phyloP scores from a whole-genome alignment of 2,329 filamentous ascomycete genomes.

The Alternaria brassicicola region DNA sequence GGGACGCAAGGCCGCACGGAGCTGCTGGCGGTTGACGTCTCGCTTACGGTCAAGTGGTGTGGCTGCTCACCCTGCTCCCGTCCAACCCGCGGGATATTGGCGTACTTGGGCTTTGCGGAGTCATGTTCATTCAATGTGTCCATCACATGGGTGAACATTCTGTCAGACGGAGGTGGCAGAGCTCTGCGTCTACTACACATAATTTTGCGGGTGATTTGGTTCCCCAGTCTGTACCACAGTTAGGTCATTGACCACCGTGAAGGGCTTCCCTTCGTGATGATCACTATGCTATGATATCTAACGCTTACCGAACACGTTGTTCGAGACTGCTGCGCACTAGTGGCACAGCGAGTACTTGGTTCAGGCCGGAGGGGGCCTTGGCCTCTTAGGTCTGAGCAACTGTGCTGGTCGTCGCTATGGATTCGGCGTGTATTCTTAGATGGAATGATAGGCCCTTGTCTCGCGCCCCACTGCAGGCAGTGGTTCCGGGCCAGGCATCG shows the following conservation, averaged over 20 bases:
- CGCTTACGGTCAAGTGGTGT: slow-evolving; percentile 24
- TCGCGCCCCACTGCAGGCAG: slow-evolving; percentile 22
- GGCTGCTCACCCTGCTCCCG: slow-evolving; percentile 17
- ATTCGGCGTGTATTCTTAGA: neutral
- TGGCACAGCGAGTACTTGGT: slow-evolving; percentile 3
- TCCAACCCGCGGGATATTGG: slow-evolving; percentile 7
- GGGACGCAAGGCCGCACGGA: slow-evolving; percentile 38
- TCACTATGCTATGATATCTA: neutral
- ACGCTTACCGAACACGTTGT: neutral
- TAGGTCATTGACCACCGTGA: neutral
- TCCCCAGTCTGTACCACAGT: neutral
- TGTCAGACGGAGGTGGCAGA: neutral
- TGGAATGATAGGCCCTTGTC: slow-evolving; percentile 16
- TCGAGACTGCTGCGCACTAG: neutral
- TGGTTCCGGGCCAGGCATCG: slow-evolving; percentile 23
- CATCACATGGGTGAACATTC: neutral
- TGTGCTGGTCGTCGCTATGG: slow-evolving; percentile 6
- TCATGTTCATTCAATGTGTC: neutral
- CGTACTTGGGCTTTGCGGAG: slow-evolving; percentile 5
- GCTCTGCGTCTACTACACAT: neutral
- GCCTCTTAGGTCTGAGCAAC: neutral
- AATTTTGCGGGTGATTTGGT: neutral
- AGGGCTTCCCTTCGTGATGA: neutral
- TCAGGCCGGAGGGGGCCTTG: neutral
- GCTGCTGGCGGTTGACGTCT: slow-evolving; percentile 21